phyloP scores from a whole-genome alignment of 768 basidiomycete species.

The Macrocybe gigantea region DNA sequence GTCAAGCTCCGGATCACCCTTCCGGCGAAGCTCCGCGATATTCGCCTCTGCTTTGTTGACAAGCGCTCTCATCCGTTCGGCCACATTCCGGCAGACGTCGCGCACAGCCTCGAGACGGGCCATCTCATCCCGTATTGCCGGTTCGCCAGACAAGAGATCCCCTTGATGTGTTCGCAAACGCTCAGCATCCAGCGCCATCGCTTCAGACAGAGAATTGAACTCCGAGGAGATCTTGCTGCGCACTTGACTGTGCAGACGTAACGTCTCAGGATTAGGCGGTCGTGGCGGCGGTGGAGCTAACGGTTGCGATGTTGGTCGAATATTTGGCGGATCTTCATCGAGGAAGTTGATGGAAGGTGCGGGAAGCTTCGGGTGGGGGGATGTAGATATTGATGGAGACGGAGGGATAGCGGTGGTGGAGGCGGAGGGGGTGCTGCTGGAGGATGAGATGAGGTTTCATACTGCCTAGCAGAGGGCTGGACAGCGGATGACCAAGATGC shows the following conservation, averaged over 20 bases:
- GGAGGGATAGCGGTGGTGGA: slow-evolving; percentile 8
- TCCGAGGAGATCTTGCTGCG: slow-evolving; percentile 71
- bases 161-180: slow-evolving; percentile 74
- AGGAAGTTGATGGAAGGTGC: slow-evolving; percentile 45
- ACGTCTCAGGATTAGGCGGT: slow-evolving; percentile 85
- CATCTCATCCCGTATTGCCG: slow-evolving; percentile 96
- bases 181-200: slow-evolving; percentile 61
- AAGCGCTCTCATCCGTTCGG: slow-evolving; percentile 54
- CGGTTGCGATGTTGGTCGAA: slow-evolving; percentile 14
- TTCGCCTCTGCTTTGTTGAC: slow-evolving; percentile 68
- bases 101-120: slow-evolving; percentile 87
- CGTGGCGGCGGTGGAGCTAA: slow-evolving; percentile 55
- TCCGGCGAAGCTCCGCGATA: slow-evolving; percentile 69
- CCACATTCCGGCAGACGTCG: slow-evolving; percentile 82
- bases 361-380: background rate
- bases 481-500: slow-evolving; percentile 2
- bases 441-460: background rate
- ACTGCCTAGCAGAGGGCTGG: background rate
- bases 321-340: slow-evolving; percentile 50
- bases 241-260: slow-evolving; percentile 72
- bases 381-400: slow-evolving; percentile 8
- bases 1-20: slow-evolving; percentile 91
- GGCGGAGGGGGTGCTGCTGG: slow-evolving; percentile 6
- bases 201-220: slow-evolving; percentile 62
- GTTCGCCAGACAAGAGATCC: slow-evolving; percentile 85